Percentiles rank a stretch among this genome's conserved stretches.
Conservation (phyloP, 768 basidiomycete genomes). For the Botryobasidium botryosum region DNA sequence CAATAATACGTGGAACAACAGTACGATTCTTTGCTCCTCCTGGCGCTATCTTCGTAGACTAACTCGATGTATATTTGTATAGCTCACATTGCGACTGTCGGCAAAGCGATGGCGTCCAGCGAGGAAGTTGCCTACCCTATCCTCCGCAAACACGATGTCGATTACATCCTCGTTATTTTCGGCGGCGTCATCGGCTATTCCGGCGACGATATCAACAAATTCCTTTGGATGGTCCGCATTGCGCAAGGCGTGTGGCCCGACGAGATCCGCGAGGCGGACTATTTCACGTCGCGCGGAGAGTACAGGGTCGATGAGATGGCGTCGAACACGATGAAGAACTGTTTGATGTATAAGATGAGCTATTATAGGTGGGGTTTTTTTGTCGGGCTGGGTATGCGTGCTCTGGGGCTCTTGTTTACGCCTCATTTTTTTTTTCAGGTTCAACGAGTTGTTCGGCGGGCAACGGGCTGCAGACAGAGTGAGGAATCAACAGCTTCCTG, state of each 20-base stretch:
- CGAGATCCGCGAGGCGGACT: slow-evolving; percentile 88
- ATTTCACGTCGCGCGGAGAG: slow-evolving; percentile 84
- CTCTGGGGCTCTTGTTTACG: slow-evolving; percentile 3
- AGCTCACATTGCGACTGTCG: slow-evolving; percentile 98
- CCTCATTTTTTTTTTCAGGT: slow-evolving; percentile 29
- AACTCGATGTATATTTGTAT: slow-evolving; percentile 2
- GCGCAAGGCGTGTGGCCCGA: slow-evolving; percentile 96
- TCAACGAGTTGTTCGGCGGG: slow-evolving; percentile 73
- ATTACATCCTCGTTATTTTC: slow-evolving; percentile 94
- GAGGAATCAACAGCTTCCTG: slow-evolving; percentile 68
- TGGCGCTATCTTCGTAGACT: slow-evolving; percentile 2
- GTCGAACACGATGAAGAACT: slow-evolving; percentile 76
- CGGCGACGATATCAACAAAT: slow-evolving; percentile 99
- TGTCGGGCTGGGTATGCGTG: not conserved
- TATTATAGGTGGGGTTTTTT: slow-evolving; percentile 57
- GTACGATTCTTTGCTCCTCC: slow-evolving; percentile 30
- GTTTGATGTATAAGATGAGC: slow-evolving; percentile 99
- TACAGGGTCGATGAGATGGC: slow-evolving; percentile 84
- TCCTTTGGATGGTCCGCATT: slow-evolving; percentile 96
- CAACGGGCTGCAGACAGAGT: slow-evolving; percentile 68
- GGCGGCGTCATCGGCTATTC: slow-evolving; percentile 94
- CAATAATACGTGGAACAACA: slow-evolving; percentile 99
- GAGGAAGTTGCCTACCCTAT: slow-evolving; percentile 98
- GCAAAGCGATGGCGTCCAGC: slow-evolving; percentile 88
- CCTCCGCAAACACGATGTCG: slow-evolving; percentile 90